These are phyloP conservation scores for Arachnomyces sp. DNA, from an alignment of 2,329 filamentous ascomycete genomes.

Conservation along the genomic window DNA sequence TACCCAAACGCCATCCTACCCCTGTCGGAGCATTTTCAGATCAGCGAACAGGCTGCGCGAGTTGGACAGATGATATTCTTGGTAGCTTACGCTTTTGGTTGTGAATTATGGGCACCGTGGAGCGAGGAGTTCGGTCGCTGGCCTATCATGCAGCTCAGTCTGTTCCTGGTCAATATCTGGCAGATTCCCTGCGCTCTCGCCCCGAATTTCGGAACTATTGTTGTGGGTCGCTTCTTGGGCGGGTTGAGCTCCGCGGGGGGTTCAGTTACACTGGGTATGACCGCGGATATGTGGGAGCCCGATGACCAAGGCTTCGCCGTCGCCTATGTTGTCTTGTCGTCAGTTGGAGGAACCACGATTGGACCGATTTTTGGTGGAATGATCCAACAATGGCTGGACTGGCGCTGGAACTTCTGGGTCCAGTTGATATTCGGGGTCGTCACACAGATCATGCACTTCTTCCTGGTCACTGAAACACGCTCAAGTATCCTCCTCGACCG, in stretches of 20 bases:
- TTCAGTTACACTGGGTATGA: slow-evolving; percentile 66
- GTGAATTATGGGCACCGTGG: slow-evolving; percentile 83
- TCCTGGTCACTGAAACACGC: slow-evolving; percentile 69
- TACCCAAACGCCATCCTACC: slow-evolving; percentile 64
- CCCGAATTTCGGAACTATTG: slow-evolving; percentile 61
- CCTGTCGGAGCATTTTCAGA: slow-evolving; percentile 58
- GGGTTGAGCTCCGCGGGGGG: slow-evolving; percentile 64
- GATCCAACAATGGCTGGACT: slow-evolving; percentile 56
- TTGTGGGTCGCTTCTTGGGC: slow-evolving; percentile 62
- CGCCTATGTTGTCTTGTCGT: slow-evolving; percentile 68
- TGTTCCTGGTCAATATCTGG: slow-evolving; percentile 71
- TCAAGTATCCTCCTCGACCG: slow-evolving; percentile 68
- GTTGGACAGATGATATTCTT: slow-evolving; percentile 71
- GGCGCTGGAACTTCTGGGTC: slow-evolving; percentile 78
- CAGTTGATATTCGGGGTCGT: slow-evolving; percentile 68
- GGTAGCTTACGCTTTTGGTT: slow-evolving; percentile 73
- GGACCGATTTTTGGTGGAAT: slow-evolving; percentile 75
- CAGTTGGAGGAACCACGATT: slow-evolving; percentile 66
- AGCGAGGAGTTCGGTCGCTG: slow-evolving; percentile 73
- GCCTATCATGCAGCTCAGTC: slow-evolving; percentile 62
- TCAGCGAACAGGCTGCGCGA: slow-evolving; percentile 60
- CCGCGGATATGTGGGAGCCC: slow-evolving; percentile 64
- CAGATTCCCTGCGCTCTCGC: slow-evolving; percentile 64
- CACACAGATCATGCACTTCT: slow-evolving; percentile 58
- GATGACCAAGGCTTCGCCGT: slow-evolving; percentile 68